Percentiles rank a stretch among this genome's conserved stretches.
phyloP scores from a whole-genome alignment of 2,329 filamentous ascomycete genomes.

The Fusarium pseudoanthophilum region DNA sequence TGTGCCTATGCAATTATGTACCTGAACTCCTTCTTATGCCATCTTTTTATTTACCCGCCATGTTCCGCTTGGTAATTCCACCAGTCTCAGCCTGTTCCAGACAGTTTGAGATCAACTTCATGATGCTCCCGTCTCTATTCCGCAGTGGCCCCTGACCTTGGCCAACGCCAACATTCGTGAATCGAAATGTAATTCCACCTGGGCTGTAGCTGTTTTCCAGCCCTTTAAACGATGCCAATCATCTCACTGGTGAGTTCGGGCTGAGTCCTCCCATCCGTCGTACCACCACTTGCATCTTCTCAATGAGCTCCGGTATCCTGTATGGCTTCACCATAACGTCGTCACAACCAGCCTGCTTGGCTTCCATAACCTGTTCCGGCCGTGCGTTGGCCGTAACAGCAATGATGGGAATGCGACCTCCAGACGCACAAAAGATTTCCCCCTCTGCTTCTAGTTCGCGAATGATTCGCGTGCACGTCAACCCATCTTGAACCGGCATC shows the following conservation, averaged over 20 bases:
- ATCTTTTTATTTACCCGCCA: not conserved
- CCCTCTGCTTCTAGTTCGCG: constrained; percentile 68
- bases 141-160: not conserved
- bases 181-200: not conserved
- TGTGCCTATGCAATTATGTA: constrained; percentile 4
- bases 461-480: constrained; percentile 73
- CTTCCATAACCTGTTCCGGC: constrained; percentile 67
- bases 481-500: constrained; percentile 79
- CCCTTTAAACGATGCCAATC: constrained; percentile 12
- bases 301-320: constrained; percentile 68
- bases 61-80: not conserved
- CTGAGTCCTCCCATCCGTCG: constrained; percentile 46
- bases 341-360: constrained; percentile 65
- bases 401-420: constrained; percentile 69
- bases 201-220: constrained; percentile 35
- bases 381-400: constrained; percentile 76
- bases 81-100: not conserved
- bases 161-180: not conserved
- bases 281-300: constrained; percentile 66
- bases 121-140: not conserved
- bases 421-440: constrained; percentile 56
- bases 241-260: constrained; percentile 44
- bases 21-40: constrained; percentile 34
- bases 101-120: not conserved
- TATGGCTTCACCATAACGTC: constrained; percentile 80